Base-by-base conservation (phyloP, 805 yeast genomes). In the Wickerhamiella azyma region DNA sequence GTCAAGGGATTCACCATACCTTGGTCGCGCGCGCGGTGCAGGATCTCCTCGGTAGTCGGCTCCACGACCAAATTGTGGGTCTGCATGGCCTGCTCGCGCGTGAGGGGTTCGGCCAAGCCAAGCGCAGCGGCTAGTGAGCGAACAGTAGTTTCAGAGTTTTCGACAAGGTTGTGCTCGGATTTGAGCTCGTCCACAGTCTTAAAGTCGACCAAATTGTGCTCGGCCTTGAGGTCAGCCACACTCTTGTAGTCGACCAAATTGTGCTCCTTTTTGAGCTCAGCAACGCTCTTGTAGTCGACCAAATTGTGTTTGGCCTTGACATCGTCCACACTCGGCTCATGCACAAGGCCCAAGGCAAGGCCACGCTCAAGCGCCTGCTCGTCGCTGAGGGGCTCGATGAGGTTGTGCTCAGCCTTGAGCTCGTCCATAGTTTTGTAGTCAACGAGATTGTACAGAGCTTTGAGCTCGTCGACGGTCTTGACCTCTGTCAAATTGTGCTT, bases 281-380 rank as follows among this genome's bases (percentile, higher is more conserved):
- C 24, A 21, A 21, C 24, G 24, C 24, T 3, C 18, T 30, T 39
- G 5, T 52, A 52, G 2, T 41, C 46, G 13, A 36, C 32, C 5
- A 51, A 41, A 3, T 52, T 52, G 2, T 39, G 40, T 7, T 19
- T 17, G 5, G 16, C 37, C 30, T 3, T 33, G 26, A 21, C 7
- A 2, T 43, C 47, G 8, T 17, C 36, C 2, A 40, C 28, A 21
- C 6, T 21, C 72, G 83, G 66, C 1, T 69, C 64, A 4, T 72
- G 60, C 1, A 94, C 92, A 45, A 85, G 64, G 54, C 75, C 71
- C 52, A 81, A 67, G 1, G 86, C 92, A 58, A 75, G 82, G 40
- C 81, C 86, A 9, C 74, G 74, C 60, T 83, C 92, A 30, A 79
- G 13, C 16, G 52, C 28, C 11, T 52, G 42, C 2, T 35, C 45